Percentiles rank a stretch among this genome's conserved stretches.
phyloP scores from a whole-genome alignment of 345 rosid species.

The Rhodomyrtus tomentosa region DNA sequence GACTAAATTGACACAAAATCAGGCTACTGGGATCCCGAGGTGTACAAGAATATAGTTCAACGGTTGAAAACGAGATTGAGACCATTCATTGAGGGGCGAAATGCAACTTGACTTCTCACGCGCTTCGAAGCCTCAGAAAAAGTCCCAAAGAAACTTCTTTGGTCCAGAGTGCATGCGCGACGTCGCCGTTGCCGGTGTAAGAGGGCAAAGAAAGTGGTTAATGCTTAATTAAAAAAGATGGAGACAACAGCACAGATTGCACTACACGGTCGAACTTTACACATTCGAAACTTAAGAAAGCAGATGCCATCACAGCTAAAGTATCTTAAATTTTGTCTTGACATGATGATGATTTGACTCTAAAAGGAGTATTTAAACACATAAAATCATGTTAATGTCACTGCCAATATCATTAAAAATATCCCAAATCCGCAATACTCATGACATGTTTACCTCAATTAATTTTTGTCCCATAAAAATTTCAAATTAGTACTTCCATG shows the following conservation, averaged over 20 bases:
- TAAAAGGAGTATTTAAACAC: not conserved
- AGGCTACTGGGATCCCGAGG: not conserved
- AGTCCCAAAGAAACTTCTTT: not conserved
- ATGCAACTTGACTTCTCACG: not conserved
- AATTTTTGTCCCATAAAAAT: not conserved
- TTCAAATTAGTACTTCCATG: not conserved
- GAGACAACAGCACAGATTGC: not conserved
- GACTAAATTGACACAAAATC: not conserved
- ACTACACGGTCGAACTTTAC: not conserved
- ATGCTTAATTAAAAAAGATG: not conserved
- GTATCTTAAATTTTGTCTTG: not conserved
- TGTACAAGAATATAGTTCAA: not conserved
- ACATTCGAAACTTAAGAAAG: not conserved
- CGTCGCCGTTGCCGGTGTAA: not conserved
- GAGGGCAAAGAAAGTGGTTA: not conserved
- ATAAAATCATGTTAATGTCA: not conserved
- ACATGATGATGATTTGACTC: not conserved
- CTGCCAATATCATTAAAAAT: not conserved
- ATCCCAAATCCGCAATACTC: rapidly evolving
- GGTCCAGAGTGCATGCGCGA: not conserved
- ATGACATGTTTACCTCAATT: not conserved
- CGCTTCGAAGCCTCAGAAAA: not conserved
- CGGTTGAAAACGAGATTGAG: not conserved
- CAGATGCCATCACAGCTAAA: not conserved
- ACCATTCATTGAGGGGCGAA: not conserved